Percentiles rank a stretch among this genome's conserved stretches.
Evolutionary conservation across 1,284 basidiomycete genomes (phyloP).

Genomic region (Austropuccinia psidii): DNA sequence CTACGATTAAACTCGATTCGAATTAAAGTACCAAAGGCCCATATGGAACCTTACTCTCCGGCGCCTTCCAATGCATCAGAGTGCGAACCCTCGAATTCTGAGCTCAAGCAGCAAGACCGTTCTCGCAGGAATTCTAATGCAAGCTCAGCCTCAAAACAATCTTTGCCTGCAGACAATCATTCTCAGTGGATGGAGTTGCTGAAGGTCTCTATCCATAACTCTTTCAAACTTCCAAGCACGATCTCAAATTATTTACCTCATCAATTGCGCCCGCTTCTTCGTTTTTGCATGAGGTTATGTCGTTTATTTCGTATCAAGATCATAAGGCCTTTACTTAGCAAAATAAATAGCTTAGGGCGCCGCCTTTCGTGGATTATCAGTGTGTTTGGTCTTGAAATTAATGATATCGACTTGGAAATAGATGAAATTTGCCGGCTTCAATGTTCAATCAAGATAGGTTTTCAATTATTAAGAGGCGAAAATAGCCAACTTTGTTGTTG

Average conservation of each 20-base stretch:
- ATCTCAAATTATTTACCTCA: constrained; percentile 10
- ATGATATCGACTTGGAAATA: constrained; percentile 13
- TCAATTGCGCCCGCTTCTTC: neutral
- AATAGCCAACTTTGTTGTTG: constrained; percentile 26
- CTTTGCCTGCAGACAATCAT: neutral
- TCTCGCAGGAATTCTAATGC: constrained; percentile 1
- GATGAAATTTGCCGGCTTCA: constrained; percentile 19
- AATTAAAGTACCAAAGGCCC: constrained; percentile 31
- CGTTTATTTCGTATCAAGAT: constrained; percentile 23
- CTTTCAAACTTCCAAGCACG: neutral
- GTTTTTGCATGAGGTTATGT: constrained; percentile 16
- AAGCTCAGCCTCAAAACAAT: constrained; percentile 20
- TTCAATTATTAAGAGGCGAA: constrained; percentile 29
- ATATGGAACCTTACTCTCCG: neutral
- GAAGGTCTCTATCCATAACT: neutral
- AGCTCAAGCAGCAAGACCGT: constrained; percentile 4
- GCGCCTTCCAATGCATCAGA: constrained; percentile 12
- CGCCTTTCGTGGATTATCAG: constrained; percentile 33
- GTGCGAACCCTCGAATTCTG: constrained; percentile 9
- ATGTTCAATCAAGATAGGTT: constrained; percentile 25
- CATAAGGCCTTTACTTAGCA: constrained; percentile 16
- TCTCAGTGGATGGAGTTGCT: neutral
- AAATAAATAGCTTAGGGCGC: constrained; percentile 26
- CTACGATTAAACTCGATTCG: constrained; percentile 8
- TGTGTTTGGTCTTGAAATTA: constrained; percentile 28